phyloP scores from a whole-genome alignment of 495 filamentous ascomycete genomes.

The Penicillium robsamsonii region DNA sequence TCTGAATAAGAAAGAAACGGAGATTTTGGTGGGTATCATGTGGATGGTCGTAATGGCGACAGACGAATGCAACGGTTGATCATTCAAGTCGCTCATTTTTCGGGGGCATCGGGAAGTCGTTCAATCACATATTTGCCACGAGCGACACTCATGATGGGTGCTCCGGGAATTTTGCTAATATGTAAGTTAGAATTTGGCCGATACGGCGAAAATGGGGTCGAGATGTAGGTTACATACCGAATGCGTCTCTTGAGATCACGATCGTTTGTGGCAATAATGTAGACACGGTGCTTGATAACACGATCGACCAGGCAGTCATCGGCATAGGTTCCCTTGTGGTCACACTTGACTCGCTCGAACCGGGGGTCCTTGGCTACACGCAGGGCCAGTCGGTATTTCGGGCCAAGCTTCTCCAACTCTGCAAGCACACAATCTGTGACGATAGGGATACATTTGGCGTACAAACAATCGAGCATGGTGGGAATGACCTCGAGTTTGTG shows the following conservation, averaged over 20 bases:
- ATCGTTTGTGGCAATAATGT: slow-evolving; percentile 91
- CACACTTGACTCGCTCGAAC: slow-evolving; percentile 79
- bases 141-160: slow-evolving; percentile 66
- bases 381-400: slow-evolving; percentile 83
- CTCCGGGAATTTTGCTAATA: slow-evolving; percentile 40
- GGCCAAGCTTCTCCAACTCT: slow-evolving; percentile 89
- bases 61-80: background rate
- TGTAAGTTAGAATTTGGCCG: background rate
- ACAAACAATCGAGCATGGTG: slow-evolving; percentile 77
- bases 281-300: slow-evolving; percentile 73
- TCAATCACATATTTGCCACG: slow-evolving; percentile 91
- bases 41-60: background rate
- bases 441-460: slow-evolving; percentile 53
- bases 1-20: background rate
- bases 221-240: slow-evolving; percentile 33
- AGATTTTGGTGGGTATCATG: slow-evolving; percentile 8
- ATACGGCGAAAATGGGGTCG: background rate
- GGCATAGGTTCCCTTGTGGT: slow-evolving; percentile 90
- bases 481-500: slow-evolving; percentile 84
- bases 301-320: slow-evolving; percentile 94
- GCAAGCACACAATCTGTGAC: slow-evolving; percentile 55
- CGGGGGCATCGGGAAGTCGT: slow-evolving; percentile 71
- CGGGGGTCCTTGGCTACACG: slow-evolving; percentile 90
- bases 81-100: slow-evolving; percentile 21
- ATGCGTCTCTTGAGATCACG: slow-evolving; percentile 70